Base-by-base conservation (phyloP, 1,139 yeast species). In the Petasospora fabianii region DNA sequence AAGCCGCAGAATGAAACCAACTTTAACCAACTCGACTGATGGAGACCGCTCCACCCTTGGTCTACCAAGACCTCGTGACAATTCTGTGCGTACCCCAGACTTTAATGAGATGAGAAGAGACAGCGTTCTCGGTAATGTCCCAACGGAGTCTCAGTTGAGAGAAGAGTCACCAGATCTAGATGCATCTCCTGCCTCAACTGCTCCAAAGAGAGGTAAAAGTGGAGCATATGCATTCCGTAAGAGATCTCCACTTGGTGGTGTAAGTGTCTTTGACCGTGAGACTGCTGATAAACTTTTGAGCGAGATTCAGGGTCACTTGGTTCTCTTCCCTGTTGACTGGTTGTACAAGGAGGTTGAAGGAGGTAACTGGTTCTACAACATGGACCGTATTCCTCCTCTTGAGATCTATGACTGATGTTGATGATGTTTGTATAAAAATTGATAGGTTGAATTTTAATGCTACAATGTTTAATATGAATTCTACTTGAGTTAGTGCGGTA, bases 361-460 rank as follows among this genome's bases (percentile, higher is more conserved):
- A 6, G 92, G 86, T 18, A 92, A 94, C 56, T 92, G 97, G 97
- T 88, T 88, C 61, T 90, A 87, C 67, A 86, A 83, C 52, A 82
- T 95, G 39, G 99, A 92, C 59, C 78, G 95, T 57, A 69, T 92
- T 33, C 97, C 97, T 9, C 99, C 99, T 2, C 79, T 92, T 43
- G 97, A 92, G 60, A 92, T 92, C 40, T 92, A 85, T 61, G 95
- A 90, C 57, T 92, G 48, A 38, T 6, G 20, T 10, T 14, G 6
- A 20, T 20, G 6, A 20, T n/a, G n/a, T n/a, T n/a, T n/a, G n/a
- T n/a, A n/a, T n/a, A n/a, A n/a, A n/a, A n/a, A n/a, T n/a, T 20
- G 22, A 20, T 7, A 20, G 22, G 22, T 20, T 20, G 22, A 20
- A n/a, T n/a, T n/a, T n/a, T n/a, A n/a, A n/a, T n/a, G n/a, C n/a